These are phyloP conservation scores for Schizothecium vesticola DNA, from an alignment of 495 filamentous ascomycete genomes.

Conservation along the genomic window DNA sequence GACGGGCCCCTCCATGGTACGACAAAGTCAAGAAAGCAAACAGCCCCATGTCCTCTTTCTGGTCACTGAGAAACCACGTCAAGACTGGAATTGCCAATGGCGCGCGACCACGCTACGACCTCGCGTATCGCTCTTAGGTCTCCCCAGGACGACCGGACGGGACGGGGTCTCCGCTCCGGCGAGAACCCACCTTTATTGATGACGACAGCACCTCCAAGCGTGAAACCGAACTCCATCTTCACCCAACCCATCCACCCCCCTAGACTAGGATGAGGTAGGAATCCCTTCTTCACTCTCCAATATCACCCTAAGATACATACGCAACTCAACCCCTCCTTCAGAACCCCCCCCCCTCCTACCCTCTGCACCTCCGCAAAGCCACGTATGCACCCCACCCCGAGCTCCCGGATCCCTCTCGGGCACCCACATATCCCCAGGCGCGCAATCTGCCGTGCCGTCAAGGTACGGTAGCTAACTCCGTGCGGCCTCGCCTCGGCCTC, in stretches of 20 bases:
- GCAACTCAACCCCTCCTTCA: no score
- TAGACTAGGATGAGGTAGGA: no score
- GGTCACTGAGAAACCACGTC: no score
- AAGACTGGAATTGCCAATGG: not conserved
- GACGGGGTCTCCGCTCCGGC: no score
- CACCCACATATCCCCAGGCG: not conserved
- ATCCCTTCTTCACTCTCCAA: no score
- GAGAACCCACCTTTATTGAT: not conserved
- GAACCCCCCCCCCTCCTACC: no score
- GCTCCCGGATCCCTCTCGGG: not conserved
- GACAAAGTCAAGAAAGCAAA: not conserved
- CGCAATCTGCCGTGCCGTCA: not conserved
- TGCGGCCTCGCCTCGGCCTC: no score
- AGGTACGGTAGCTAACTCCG: not conserved
- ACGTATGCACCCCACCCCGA: not conserved
- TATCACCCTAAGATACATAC: not conserved
- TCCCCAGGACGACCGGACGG: not conserved
- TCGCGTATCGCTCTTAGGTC: not conserved
- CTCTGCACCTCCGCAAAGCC: not conserved
- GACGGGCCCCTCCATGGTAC: not conserved
- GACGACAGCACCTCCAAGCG: not conserved
- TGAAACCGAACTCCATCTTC: no score
- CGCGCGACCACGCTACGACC: not conserved
- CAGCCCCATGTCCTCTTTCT: not conserved
- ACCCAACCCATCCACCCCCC: no score